Percentiles rank a stretch among this genome's conserved stretches.
Conservation (phyloP, 257 asterid genomes). For the Ophiorrhiza pumila region DNA sequence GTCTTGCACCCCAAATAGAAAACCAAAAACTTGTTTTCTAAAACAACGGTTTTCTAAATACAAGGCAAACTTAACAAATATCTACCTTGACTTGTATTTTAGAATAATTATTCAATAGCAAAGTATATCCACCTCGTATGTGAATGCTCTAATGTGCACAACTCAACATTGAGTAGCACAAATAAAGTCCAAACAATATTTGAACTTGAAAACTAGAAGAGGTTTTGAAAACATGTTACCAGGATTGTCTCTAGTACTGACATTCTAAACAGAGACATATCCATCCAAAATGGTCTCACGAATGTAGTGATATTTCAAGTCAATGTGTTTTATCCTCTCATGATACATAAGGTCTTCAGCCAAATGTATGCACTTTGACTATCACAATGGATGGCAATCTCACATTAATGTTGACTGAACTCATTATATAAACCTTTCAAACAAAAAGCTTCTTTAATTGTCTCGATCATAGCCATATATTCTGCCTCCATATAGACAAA, state of each 20-base stretch:
- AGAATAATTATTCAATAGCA: no score
- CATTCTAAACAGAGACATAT: background rate
- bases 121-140: no score
- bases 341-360: background rate
- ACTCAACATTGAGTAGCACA: no score
- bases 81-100: no score
- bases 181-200: background rate
- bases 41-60: no score
- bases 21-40: no score
- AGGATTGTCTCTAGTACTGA: background rate
- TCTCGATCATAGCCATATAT: background rate
- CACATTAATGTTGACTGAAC: background rate
- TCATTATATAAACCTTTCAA: slow-evolving; percentile 1
- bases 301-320: background rate
- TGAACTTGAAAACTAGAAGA: background rate
- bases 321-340: background rate
- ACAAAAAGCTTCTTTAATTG: background rate
- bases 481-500: background rate
- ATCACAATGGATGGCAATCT: background rate
- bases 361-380: background rate
- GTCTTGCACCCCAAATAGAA: no score
- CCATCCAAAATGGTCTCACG: background rate
- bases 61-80: no score
- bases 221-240: background rate
- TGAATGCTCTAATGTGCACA: no score